These are phyloP conservation scores for Lactifluus rugatus DNA, from an alignment of 768 basidiomycete species.

Conservation along the genomic window DNA sequence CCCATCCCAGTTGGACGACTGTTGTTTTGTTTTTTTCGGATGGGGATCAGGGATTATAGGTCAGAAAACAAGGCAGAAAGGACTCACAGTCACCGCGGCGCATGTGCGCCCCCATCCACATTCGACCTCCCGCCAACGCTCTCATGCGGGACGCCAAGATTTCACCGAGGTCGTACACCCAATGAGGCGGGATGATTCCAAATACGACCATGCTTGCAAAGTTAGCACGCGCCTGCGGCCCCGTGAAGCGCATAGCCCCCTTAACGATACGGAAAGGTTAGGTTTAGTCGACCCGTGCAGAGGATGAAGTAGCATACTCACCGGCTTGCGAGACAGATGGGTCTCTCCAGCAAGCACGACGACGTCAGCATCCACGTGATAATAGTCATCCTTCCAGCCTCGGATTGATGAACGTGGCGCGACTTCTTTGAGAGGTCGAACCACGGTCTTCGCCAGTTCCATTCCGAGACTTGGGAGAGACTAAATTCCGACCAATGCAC, in stretches of 20 bases:
- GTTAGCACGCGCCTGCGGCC: not conserved
- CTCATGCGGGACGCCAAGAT: constrained; percentile 28
- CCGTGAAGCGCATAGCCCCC: constrained; percentile 19
- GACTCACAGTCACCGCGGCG: constrained; percentile 35
- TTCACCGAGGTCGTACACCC: constrained; percentile 26
- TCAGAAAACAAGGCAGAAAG: not conserved
- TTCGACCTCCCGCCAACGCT: constrained; percentile 24
- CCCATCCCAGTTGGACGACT: constrained; percentile 30
- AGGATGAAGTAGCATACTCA: constrained; percentile 21
- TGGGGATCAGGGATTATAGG: constrained; percentile 2
- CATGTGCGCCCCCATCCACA: constrained; percentile 38
- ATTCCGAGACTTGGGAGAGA: constrained; percentile 28
- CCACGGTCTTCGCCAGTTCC: constrained; percentile 36
- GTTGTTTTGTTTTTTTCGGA: not conserved
- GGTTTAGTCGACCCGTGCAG: not conserved
- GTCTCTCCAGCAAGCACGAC: constrained; percentile 34
- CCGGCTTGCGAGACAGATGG: constrained; percentile 34
- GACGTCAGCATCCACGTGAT: constrained; percentile 28
- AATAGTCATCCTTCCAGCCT: constrained; percentile 34
- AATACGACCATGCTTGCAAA: constrained; percentile 13
- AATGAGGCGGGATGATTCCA: not conserved
- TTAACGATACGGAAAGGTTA: not conserved
- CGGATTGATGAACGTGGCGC: constrained; percentile 29
- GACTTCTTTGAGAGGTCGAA: constrained; percentile 30
- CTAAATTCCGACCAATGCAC: not conserved